Conservation (phyloP, 148 eudicot species). For the Vaccinium corymbosum region DNA sequence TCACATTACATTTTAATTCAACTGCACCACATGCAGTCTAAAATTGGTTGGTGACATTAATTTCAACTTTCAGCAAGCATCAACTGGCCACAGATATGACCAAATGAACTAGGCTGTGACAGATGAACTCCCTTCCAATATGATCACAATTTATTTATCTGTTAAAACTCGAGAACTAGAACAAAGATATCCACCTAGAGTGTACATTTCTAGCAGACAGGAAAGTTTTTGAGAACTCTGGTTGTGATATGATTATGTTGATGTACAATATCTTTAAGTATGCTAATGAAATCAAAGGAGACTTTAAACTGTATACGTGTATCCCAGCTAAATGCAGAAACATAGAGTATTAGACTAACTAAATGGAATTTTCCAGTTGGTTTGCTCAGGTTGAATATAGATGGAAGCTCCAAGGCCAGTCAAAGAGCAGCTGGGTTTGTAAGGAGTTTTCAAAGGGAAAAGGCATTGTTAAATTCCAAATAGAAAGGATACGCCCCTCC, state of each 20-base stretch:
- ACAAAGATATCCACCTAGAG: neutral
- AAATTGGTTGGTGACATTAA: neutral
- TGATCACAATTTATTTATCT: neutral
- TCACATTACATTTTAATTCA: neutral
- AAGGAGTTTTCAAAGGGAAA: no score
- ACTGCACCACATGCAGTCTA: neutral
- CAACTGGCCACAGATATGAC: neutral
- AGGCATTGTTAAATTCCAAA: neutral
- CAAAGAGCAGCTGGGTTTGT: no score
- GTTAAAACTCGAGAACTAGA: neutral
- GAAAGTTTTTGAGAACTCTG: neutral
- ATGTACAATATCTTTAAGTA: neutral
- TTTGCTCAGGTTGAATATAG: no score
- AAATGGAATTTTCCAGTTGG: no score
- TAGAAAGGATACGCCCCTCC: neutral
- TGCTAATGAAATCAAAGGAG: neutral
- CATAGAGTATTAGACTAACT: no score
- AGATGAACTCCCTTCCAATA: neutral
- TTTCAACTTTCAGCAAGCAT: neutral
- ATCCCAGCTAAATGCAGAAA: no score
- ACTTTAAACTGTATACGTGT: no score
- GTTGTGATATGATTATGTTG: neutral
- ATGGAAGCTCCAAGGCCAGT: no score
- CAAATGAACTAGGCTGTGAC: neutral
- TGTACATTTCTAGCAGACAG: neutral